These are phyloP conservation scores for Bolboschoenoplectus hybrid DNA, from an alignment of 202 grass and related monocot genomes.

Conservation along the genomic window DNA sequence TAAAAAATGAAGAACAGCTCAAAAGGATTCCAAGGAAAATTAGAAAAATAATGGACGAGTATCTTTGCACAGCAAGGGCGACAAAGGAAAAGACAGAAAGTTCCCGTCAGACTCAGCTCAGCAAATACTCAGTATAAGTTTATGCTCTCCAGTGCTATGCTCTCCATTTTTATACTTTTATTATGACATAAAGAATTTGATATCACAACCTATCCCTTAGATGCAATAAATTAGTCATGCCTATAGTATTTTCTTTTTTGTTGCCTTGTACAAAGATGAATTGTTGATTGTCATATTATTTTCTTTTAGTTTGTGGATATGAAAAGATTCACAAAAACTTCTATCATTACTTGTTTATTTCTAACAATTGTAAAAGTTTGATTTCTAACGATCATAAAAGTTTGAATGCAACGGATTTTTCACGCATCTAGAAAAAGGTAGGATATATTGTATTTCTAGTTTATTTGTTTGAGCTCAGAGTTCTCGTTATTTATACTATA, in stretches of 20 bases:
- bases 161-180: too few relatives aligned
- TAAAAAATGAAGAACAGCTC: slow-evolving; percentile 20
- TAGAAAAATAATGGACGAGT: slow-evolving; percentile 32
- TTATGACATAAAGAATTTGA: too few relatives aligned
- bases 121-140: neutral
- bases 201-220: too few relatives aligned
- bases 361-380: too few relatives aligned
- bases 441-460: neutral
- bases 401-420: neutral
- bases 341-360: too few relatives aligned
- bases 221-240: neutral
- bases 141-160: neutral
- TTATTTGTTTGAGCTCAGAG: neutral
- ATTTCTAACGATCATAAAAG: too few relatives aligned
- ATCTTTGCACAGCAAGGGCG: slow-evolving; percentile 37
- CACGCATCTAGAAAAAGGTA: neutral
- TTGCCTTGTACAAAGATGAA: neutral
- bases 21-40: slow-evolving; percentile 1
- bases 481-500: neutral
- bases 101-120: slow-evolving; percentile 6
- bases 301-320: neutral
- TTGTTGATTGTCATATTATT: neutral
- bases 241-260: neutral
- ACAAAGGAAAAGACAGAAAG: slow-evolving; percentile 49
- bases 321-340: neutral